phyloP scores from a whole-genome alignment of 805 yeast species.

The Wickerhamomyces hampshirensis region DNA sequence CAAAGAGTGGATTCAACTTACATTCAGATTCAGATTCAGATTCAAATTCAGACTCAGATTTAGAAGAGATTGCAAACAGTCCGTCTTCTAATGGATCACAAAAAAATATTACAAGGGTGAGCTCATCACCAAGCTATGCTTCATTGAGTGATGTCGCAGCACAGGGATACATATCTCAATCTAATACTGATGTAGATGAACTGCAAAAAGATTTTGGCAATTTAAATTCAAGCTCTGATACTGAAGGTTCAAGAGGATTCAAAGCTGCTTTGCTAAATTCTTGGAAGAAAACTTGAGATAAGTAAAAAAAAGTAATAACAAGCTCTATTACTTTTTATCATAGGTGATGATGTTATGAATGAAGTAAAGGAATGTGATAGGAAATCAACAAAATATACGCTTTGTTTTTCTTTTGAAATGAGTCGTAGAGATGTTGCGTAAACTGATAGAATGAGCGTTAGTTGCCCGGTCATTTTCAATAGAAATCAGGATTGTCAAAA shows the following conservation, averaged over 20 bases:
- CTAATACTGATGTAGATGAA: constrained; percentile 17
- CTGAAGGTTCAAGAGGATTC: constrained; percentile 7
- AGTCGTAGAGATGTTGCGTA: no score
- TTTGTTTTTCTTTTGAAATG: neutral
- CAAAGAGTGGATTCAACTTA: constrained; percentile 9
- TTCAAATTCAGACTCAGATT: constrained; percentile 27
- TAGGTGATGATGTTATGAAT: neutral
- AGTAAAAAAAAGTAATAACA: neutral
- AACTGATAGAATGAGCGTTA: no score
- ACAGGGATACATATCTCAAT: constrained; percentile 28
- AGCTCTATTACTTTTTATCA: no score
- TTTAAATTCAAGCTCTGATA: constrained; percentile 10
- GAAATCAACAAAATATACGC: no score
- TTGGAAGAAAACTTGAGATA: constrained; percentile 18
- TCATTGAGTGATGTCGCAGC: constrained; percentile 50
- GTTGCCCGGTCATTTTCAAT: no score
- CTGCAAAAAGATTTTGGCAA: constrained; percentile 17
- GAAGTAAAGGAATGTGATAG: neutral
- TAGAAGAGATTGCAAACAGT: constrained; percentile 18
- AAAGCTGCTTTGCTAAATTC: constrained; percentile 17
- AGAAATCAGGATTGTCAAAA: no score
- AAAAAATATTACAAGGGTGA: constrained; percentile 14
- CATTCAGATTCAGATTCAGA: constrained; percentile 22
- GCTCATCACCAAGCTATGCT: constrained; percentile 35
- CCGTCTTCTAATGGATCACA: constrained; percentile 6